Conservation (phyloP, 2,329 filamentous ascomycete genomes). For the Zasmidium citrigriseum region DNA sequence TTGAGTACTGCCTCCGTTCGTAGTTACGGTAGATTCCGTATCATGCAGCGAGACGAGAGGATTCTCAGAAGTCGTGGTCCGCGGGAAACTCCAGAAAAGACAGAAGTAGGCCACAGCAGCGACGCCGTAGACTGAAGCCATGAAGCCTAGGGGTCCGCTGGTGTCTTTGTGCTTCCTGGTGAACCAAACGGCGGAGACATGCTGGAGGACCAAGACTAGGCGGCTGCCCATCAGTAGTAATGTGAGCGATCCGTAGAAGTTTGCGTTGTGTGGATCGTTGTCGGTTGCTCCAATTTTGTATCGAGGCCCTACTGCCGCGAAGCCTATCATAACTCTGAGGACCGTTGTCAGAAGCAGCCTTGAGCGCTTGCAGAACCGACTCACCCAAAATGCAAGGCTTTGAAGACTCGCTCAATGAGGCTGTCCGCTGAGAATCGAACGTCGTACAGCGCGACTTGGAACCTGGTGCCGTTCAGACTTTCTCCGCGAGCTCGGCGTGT, state of each 20-base stretch:
- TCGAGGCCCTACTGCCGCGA: neutral
- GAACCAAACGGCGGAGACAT: too few species aligned
- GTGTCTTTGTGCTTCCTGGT: too few species aligned
- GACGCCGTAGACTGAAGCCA: too few species aligned
- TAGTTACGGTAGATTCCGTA: neutral
- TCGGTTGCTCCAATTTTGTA: neutral
- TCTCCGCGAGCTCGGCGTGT: too few species aligned
- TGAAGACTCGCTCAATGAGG: constrained; percentile 37
- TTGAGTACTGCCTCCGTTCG: constrained; percentile 13
- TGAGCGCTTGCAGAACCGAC: too few species aligned
- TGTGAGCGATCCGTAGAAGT: too few species aligned
- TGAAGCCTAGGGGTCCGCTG: too few species aligned
- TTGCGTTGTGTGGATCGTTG: neutral
- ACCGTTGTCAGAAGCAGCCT: too few species aligned
- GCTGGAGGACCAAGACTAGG: too few species aligned
- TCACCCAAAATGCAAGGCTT: neutral
- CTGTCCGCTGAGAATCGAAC: constrained; percentile 29
- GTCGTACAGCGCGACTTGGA: neutral
- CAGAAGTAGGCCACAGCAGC: constrained; percentile 35
- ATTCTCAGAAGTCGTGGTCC: neutral
- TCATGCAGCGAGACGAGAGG: neutral
- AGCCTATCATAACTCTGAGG: neutral
- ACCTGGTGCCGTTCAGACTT: too few species aligned
- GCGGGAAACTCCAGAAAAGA: constrained; percentile 28
- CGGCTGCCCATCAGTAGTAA: too few species aligned